These are phyloP conservation scores for Lachnellula hyalina DNA, from an alignment of 2,329 filamentous ascomycete species.

Conservation along the genomic window DNA sequence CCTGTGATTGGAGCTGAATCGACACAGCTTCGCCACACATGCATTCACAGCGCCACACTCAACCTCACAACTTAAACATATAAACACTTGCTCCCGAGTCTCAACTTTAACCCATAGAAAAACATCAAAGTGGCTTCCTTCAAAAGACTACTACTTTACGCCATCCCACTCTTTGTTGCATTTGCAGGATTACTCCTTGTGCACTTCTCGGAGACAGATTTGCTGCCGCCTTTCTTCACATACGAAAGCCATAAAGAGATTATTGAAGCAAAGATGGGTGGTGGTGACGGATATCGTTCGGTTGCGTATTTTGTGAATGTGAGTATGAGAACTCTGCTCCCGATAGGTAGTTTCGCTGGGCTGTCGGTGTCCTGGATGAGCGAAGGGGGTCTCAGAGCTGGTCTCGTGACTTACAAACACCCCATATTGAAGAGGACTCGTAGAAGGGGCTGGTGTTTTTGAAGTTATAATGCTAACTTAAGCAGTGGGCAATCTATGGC, in stretches of 20 bases:
- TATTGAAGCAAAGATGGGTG: conserved; percentile 22
- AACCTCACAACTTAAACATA: conserved; percentile 2
- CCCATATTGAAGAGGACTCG: not conserved
- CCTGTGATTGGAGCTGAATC: conserved; percentile 16
- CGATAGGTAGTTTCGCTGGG: not conserved
- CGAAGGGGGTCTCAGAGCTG: not conserved
- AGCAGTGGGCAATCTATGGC: conserved; percentile 69
- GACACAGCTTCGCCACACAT: conserved; percentile 1
- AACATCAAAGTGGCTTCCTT: conserved; percentile 20
- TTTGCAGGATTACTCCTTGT: conserved; percentile 16
- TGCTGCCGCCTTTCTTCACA: conserved; percentile 1
- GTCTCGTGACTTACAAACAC: not conserved
- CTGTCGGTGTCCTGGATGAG: too few species aligned
- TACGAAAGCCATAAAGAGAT: not conserved
- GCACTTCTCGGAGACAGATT: conserved; percentile 12
- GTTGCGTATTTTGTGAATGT: conserved; percentile 75
- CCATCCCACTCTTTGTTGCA: conserved; percentile 15
- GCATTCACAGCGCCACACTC: conserved; percentile 8
- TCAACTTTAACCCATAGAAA: not conserved
- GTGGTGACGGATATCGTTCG: conserved; percentile 49
- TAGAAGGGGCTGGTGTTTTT: not conserved
- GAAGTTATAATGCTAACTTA: conserved; percentile 10
- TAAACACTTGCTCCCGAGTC: not conserved
- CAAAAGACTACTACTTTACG: conserved; percentile 12
- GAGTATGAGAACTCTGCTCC: conserved; percentile 14